Base-by-base conservation (phyloP, 768 basidiomycete species). In the Rubroboletus satanas region DNA sequence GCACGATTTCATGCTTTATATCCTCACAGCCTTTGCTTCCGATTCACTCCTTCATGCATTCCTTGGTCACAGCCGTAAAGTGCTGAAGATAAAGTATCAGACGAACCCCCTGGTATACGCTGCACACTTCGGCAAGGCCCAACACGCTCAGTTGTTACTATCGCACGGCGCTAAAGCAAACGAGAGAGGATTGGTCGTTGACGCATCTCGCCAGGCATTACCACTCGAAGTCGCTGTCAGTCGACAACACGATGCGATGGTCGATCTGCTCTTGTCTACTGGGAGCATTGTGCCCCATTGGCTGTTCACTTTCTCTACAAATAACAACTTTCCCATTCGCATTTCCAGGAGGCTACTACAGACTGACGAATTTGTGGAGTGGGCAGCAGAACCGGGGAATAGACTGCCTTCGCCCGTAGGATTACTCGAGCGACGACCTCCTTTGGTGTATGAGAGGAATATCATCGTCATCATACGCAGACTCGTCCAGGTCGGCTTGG, bases 21-120 rank as follows among this genome's bases (percentile, higher is more conserved):
- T 62, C n/a, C 61, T 62, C 10, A 38, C 12, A 2, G 29, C 45
- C 9, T 58, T 51, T 23, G 43, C 23, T 38, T 42, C 61, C 10
- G 33, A 23, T 7, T 35, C 45, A 2, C 57, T 59, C 2, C 45
- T 62, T 14, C 38, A 26, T 10, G 43, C 39, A 3, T 56, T 49
- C 23, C 51, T 63, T 8, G 38, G 35, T 11, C 36, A 6, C 23
- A 6, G 9, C 1, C 26, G 10, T 10, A 45, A 18, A 1, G 3
- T 42, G 17, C 7, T 42, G n/a, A 15, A 33, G 15, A 17, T 37
- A 18, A 48, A 18, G 28, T 2, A 52, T 26, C 39, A 17, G 35
- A 54, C 49, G 14, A 60, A 60, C 17, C 59, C 59, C 3, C 36
- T 60, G 31, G 17, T 60, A 28, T 59, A 60, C 15, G 57, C 52